A percentile compares a stretch with the other conserved stretches of the same genome.
Conservation (phyloP, 495 filamentous ascomycete genomes). For the Penicillium herquei region DNA sequence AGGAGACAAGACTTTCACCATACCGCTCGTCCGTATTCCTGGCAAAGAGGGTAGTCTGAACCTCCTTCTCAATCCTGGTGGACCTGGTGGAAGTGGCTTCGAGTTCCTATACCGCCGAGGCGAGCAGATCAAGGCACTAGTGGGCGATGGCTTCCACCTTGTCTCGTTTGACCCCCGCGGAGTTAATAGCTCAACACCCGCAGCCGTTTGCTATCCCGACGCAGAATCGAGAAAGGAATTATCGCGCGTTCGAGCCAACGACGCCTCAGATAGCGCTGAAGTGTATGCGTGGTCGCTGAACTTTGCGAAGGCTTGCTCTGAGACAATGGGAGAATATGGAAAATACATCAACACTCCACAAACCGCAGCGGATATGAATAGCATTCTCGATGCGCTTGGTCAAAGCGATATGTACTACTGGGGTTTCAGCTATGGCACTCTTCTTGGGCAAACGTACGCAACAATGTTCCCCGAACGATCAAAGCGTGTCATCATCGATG, state of each 20-base stretch:
- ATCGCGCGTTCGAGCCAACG: constrained; percentile 22
- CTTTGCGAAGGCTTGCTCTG: constrained; percentile 35
- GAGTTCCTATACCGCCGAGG: constrained; percentile 33
- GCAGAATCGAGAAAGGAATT: constrained; percentile 20
- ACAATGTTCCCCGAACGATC: constrained; percentile 11
- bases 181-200: constrained; percentile 37
- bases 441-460: constrained; percentile 20
- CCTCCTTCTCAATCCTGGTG: constrained; percentile 46
- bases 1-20: constrained; percentile 32
- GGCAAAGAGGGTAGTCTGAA: constrained; percentile 37
- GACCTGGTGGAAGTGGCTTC: constrained; percentile 42
- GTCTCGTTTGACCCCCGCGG: constrained; percentile 47
- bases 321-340: constrained; percentile 41
- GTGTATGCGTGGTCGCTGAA: constrained; percentile 38
- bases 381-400: constrained; percentile 43
- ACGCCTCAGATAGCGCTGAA: constrained; percentile 35
- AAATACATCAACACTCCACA: constrained; percentile 47
- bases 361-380: constrained; percentile 51
- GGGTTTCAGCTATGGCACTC: constrained; percentile 20
- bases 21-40: constrained; percentile 43
- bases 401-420: constrained; percentile 27
- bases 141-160: constrained; percentile 45
- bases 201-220: constrained; percentile 37
- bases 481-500: constrained; percentile 17
- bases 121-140: constrained; percentile 28